Base-by-base conservation (phyloP, 2,329 filamentous ascomycete species). In the Colletotrichum tanaceti region DNA sequence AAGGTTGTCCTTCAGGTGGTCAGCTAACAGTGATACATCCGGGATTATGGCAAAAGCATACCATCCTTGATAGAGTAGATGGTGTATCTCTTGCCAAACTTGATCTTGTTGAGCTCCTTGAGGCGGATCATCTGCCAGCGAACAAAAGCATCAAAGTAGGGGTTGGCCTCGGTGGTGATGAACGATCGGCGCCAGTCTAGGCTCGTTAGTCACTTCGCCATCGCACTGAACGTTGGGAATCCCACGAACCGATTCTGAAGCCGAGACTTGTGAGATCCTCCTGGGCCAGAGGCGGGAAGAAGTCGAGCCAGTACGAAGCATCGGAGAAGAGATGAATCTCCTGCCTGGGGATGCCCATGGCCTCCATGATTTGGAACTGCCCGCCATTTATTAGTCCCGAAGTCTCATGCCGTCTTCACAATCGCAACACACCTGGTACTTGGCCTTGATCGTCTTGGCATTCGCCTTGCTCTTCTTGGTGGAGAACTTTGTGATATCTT, bases 71-170 rank as follows among this genome's bases (percentile, higher is more conserved):
- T 92, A 24, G 90, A 93, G 85, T 98, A 97, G 72, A 98, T 91
- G 7, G 95, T 98, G 79, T 98, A 97, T 75, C 94, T 85, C 83
- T 93, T 96, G 63, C 93, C 94, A 75, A 96, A 97, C 81, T 94
- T 93, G 81, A 98, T 95, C 85, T 98, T 98, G 75, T 92, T 88
- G 70, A 97, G 83, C 77, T 96, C 92, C 80, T 92, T 93, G 59
- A 98, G 86, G 71, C 93, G 91, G 78, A 92, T 94, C 93, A 98
- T 98, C 82, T 98, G 96, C 96, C 96, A 99, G 75, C 93, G 85
- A 47, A 98, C 91, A 76, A 99, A 99, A 5, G 91, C 86, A 78
- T 97, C 93, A 76, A 94, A 97, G 82, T 93, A 97, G 4, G 93
- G 94, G 81, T 99, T 99, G 43, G 93, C 94, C 74, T 98, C 94